Evolutionary conservation across 495 filamentous ascomycete species (phyloP).

Genomic region (Trichoderma erinaceum): DNA sequence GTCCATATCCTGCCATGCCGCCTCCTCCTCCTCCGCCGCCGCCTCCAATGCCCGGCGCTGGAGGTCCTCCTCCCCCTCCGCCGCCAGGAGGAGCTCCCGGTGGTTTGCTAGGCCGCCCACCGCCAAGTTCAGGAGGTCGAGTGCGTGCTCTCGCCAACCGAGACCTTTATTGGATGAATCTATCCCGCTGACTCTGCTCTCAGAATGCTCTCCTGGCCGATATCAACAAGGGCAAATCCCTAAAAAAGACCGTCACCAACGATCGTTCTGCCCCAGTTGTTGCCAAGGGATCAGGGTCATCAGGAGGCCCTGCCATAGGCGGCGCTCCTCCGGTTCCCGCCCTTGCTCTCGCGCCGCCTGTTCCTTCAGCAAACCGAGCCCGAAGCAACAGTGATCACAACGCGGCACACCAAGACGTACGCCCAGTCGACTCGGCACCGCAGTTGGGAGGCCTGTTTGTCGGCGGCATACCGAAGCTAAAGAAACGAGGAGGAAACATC

Average conservation of each 20-base stretch:
- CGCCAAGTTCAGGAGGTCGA: slow-evolving; percentile 18
- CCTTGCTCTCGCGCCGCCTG: slow-evolving; percentile 68
- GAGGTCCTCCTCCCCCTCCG: slow-evolving; percentile 23
- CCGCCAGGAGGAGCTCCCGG: slow-evolving; percentile 20
- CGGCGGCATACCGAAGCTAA: slow-evolving; percentile 90
- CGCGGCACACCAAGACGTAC: slow-evolving; percentile 29
- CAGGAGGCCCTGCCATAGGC: slow-evolving; percentile 45
- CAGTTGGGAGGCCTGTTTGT: slow-evolving; percentile 88
- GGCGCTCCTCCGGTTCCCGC: slow-evolving; percentile 81
- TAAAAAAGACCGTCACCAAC: slow-evolving; percentile 90
- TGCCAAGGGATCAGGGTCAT: slow-evolving; percentile 42
- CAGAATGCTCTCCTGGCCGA: slow-evolving; percentile 86
- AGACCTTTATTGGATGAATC: slow-evolving; percentile 18
- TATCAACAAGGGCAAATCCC: slow-evolving; percentile 71
- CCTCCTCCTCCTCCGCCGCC: slow-evolving; percentile 31
- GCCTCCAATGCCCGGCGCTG: slow-evolving; percentile 25
- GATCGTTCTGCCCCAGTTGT: slow-evolving; percentile 84
- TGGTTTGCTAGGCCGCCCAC: slow-evolving; percentile 21
- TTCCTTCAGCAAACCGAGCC: slow-evolving; percentile 55
- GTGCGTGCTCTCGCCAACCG: slow-evolving; percentile 15
- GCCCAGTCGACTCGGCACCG: slow-evolving; percentile 53
- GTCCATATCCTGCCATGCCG: slow-evolving; percentile 15
- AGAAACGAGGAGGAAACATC: slow-evolving; percentile 77
- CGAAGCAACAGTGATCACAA: slow-evolving; percentile 73
- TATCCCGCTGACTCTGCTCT: slow-evolving; percentile 26